Base-by-base conservation (phyloP, 1,139 yeast genomes). In the Geotrichum reessii region DNA sequence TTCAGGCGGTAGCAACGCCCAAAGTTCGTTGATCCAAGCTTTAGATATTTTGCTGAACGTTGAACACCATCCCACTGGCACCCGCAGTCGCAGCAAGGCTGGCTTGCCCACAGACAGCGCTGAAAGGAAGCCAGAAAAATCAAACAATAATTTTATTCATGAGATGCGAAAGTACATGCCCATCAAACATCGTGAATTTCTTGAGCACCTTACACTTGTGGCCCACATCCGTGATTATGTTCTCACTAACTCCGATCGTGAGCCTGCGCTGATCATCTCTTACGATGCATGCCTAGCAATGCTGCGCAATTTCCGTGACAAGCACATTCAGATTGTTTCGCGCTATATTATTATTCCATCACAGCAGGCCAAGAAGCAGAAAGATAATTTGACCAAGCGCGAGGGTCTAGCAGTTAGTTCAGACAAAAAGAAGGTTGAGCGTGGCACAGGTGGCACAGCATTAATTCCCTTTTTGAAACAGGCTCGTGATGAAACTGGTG, bases 361-460 rank as follows among this genome's bases (percentile, higher is more conserved):
- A 8, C 76, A 55, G 65, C 70, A 62, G 64, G 72, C 55, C 66
- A 72, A 47, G 71, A 69, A 60, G 33, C 65, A 58, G 57, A 59
- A 64, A 58, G 48, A 33, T 7, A 57, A 57, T 19, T 46, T 57
- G 40, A 64, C 73, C 17, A 65, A 67, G 46, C 65, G 73, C 22
- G 68, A 69, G n/a, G 76, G 76, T 2, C 67, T 73, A 31, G 75
- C 76, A 1, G 61, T 63, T 12, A 24, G 6, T 9, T 21, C 48
- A n/a, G 28, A 46, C 48, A 62, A 61, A 31, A 63, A 64, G 53
- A 60, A 61, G 24, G 56, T 57, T 17, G 84, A 82, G 64, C 81
- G 84, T 64, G 98, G 98, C 9, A 92, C 98, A 0, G 98, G 98
- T 17, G 97, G 98, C 49, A 92, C 97, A 0, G 85, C 96, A 0